These are phyloP conservation scores for Ilyonectria destructans DNA, from an alignment of 2,329 filamentous ascomycete species.

Conservation along the genomic window DNA sequence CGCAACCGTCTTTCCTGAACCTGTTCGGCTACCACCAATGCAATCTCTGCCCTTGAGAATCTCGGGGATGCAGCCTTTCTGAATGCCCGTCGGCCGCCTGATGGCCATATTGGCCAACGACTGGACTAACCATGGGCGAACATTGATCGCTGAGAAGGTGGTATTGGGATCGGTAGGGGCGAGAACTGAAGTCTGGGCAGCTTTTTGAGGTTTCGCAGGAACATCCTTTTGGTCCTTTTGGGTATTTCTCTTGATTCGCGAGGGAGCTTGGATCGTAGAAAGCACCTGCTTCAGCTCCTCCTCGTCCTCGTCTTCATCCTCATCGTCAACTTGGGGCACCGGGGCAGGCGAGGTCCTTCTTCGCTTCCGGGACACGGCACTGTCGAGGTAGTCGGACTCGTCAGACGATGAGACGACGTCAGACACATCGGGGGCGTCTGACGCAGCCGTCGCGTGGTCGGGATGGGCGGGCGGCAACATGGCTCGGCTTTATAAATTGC, in stretches of 20 bases:
- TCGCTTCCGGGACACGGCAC: slow-evolving; percentile 62
- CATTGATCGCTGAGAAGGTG: slow-evolving; percentile 80
- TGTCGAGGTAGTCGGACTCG: slow-evolving; percentile 68
- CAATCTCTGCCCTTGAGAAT: slow-evolving; percentile 94
- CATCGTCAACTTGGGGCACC: slow-evolving; percentile 43
- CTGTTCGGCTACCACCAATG: slow-evolving; percentile 94
- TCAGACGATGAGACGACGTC: slow-evolving; percentile 48
- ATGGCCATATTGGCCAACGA: slow-evolving; percentile 86
- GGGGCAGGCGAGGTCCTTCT: slow-evolving; percentile 56
- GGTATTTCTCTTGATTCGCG: slow-evolving; percentile 65
- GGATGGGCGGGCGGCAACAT: slow-evolving; percentile 43
- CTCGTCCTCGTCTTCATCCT: slow-evolving; percentile 54
- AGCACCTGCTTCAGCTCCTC: slow-evolving; percentile 55
- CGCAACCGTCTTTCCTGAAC: slow-evolving; percentile 97
- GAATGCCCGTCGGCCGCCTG: slow-evolving; percentile 90
- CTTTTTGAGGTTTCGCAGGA: slow-evolving; percentile 37
- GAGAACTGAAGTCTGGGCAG: slow-evolving; percentile 57
- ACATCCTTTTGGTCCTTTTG: slow-evolving; percentile 40
- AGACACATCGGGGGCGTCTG: slow-evolving; percentile 38
- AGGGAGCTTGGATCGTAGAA: slow-evolving; percentile 67
- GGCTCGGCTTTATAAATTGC: slow-evolving; percentile 44
- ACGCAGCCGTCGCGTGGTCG: slow-evolving; percentile 36
- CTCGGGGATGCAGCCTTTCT: slow-evolving; percentile 92
- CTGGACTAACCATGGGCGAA: slow-evolving; percentile 90
- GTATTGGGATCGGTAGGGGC: slow-evolving; percentile 71